Base-by-base conservation (phyloP, 2,329 filamentous ascomycete genomes). In the Arachnomyces sp. region DNA sequence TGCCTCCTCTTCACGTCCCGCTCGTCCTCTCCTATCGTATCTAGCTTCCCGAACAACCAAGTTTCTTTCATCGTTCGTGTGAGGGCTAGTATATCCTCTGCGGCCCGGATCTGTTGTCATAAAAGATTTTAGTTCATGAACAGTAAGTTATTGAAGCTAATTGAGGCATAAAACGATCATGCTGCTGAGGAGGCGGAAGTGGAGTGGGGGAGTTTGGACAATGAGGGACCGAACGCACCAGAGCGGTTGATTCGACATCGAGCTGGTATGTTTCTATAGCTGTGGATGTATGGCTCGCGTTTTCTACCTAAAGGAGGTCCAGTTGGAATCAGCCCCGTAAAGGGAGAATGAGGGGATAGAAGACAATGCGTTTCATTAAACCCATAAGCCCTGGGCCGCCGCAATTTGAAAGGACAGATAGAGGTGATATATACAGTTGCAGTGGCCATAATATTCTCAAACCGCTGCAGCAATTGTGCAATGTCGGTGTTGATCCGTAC, bases 21-120 rank as follows among this genome's bases (percentile, higher is more conserved):
- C 25, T 63, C 62, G 31, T 66, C 57, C 41, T 63, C 62, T 11
- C 65, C 69, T 2, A 81, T 55, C 0, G 76, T 80, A 42, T 80
- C 71, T 32, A 83, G 65, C 42, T 76, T 75, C 3, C 80, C 80
- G 50, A 81, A 82, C 4, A 82, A 64, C 80, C 80, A 83, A 15
- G 77, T 67, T 53, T 83, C 79, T 54, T 83, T 81, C 61, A 84
- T 66, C 17, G 73, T 69, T 15, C 79, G 72, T 17, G 76, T 78
- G 11, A 83, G 57, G 9, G 71, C 69, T 43, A 80, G 68, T 8
- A 81, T 65, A 40, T 82, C 78, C 61, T 84, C 78, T 11, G 74
- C 73, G 1, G 75, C 72, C 42, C 75, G 73, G 46, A 81, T 72
- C 77, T 76, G 43, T 54, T 31, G 5, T 7, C 4, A 36, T 9